Conservation (phyloP, 495 filamentous ascomycete genomes). For the Cercophora newfieldiana region DNA sequence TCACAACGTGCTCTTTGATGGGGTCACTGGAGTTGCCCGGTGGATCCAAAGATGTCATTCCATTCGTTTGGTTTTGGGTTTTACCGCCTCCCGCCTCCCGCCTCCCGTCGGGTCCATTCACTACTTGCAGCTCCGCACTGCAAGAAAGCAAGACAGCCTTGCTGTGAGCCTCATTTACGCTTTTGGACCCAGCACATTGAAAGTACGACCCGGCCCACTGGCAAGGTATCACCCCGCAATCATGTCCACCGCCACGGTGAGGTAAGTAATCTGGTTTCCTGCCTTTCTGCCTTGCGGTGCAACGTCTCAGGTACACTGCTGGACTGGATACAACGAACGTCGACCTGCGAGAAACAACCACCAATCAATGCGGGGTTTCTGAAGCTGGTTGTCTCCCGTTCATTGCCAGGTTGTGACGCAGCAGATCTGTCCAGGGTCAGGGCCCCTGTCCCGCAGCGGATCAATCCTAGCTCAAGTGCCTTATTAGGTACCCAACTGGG, state of each 20-base stretch:
- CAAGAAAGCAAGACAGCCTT: neutral
- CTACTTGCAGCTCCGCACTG: too few species aligned
- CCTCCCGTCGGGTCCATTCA: too few species aligned
- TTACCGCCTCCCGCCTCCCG: too few species aligned
- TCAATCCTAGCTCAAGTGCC: neutral
- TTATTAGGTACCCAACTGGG: neutral
- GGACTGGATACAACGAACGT: too few species aligned
- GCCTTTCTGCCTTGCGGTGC: neutral
- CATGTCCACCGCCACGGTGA: too few species aligned
- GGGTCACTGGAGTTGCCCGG: too few species aligned
- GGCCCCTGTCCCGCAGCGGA: neutral
- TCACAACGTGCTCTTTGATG: too few species aligned
- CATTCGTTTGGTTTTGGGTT: too few species aligned
- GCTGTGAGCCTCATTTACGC: neutral
- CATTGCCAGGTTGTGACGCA: slow-evolving; percentile 6
- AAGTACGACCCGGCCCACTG: too few species aligned
- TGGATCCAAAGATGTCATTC: too few species aligned
- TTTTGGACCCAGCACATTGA: too few species aligned
- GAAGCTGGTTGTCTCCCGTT: neutral
- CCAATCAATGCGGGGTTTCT: neutral
- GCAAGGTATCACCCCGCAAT: neutral
- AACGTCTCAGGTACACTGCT: neutral
- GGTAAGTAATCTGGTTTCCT: too few species aligned
- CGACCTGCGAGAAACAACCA: neutral
- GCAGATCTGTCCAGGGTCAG: neutral